Conservation (phyloP, 768 basidiomycete genomes). For the Sporobolomyces pararoseus region DNA sequence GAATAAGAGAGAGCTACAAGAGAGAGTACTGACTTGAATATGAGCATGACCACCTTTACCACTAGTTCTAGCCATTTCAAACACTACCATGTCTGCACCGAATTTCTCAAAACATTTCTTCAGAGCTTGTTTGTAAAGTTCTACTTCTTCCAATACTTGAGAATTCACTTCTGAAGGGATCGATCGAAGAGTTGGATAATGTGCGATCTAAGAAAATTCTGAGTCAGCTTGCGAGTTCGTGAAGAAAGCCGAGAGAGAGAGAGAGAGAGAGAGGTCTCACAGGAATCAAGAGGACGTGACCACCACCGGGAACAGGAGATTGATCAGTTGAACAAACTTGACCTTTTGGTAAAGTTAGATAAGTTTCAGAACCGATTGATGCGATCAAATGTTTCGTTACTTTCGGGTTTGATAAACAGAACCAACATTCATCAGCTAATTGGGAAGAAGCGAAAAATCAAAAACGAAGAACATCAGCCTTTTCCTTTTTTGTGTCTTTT, state of each 20-base stretch:
- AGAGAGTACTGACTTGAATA: constrained; percentile 59
- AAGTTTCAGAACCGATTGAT: constrained; percentile 86
- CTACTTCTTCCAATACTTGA: constrained; percentile 75
- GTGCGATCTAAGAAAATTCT: constrained; percentile 65
- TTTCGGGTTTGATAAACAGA: constrained; percentile 91
- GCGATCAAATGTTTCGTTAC: constrained; percentile 95
- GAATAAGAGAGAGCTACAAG: neutral
- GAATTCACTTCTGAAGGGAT: constrained; percentile 72
- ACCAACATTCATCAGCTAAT: constrained; percentile 91
- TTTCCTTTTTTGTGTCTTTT: too few relatives aligned
- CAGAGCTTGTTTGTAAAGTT: constrained; percentile 74
- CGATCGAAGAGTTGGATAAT: constrained; percentile 80
- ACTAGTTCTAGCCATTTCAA: constrained; percentile 79
- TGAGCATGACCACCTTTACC: constrained; percentile 92
- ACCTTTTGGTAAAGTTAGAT: constrained; percentile 92
- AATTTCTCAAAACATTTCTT: constrained; percentile 67
- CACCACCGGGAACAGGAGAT: constrained; percentile 77
- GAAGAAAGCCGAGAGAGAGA: neutral
- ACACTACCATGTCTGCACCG: constrained; percentile 66
- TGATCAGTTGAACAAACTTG: constrained; percentile 54
- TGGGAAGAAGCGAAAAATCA: neutral
- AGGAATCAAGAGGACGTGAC: constrained; percentile 88
- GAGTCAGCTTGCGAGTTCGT: neutral
- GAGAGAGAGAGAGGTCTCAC: constrained; percentile 46
- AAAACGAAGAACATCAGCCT: too few relatives aligned